Evolutionary conservation across 1,284 basidiomycete genomes (phyloP), one percentile per base, ranked within the genome.

Genomic region (Tylopilus orsonianus): DNA sequence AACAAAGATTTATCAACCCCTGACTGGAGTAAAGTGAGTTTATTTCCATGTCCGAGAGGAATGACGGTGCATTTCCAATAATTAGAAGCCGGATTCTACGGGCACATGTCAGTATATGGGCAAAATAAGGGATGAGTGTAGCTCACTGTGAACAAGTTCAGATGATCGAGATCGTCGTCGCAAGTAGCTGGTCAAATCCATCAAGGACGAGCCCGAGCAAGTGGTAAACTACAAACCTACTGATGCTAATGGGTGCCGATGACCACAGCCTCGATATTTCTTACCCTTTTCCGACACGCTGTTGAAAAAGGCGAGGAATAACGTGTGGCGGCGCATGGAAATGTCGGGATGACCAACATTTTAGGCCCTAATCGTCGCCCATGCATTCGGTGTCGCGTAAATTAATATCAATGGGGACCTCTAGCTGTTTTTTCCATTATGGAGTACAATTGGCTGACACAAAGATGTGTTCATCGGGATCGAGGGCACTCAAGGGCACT

Each of bases 1-100:
- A 57, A 42, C 6, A 48, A 37, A 23, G 56, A 46, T 45, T 61
- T 60, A 14, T 56, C 56, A 12, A 53, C 56, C 2, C 58, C 56
- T 5, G 58, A 38, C 58, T 57, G 36, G 16, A 19, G 18, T 3
- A 2, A 2, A 2, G 19, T 39, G 14, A 50, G 38, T 18, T 19
- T 13, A 27, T 33, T 19, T 40, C 5, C 12, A 18, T 22, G 14
- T 2, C 2, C 2, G 2, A 27, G 4, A 26, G 22, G n/a, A 35
- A 14, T 8, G n/a, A n/a, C 0, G 5, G 5, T 35, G 56, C 58
- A 41, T 58, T 52, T 1, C 58, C 55, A 2, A 56, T 60, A 1
- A 60, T 34, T 22, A 60, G 6, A 24, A 60, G 29, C 3, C 56
- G 44, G 27, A 57, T 58, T n/a, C 55, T 60, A 24, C 7, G 12